Conservation (phyloP, 2,329 filamentous ascomycete species). For the Phyllosticta citriasiana region DNA sequence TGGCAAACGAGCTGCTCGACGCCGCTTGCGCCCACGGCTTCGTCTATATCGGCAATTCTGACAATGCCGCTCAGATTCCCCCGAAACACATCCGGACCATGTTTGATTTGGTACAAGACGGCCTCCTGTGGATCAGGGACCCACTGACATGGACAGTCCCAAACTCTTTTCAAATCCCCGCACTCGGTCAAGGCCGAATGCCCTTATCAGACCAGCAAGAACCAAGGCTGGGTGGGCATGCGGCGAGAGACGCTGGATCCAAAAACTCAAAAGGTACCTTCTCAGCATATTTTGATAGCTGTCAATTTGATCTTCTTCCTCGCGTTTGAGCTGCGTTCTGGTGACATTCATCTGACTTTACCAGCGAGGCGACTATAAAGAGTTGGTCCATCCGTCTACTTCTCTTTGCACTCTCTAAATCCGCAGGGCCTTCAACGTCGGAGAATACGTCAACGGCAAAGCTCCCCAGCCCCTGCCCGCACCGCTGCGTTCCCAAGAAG, state of each 20-base stretch:
- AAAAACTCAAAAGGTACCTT: conserved; percentile 58
- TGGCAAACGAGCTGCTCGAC: conserved; percentile 59
- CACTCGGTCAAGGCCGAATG: conserved; percentile 63
- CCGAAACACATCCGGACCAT: conserved; percentile 55
- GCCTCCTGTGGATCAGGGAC: background rate
- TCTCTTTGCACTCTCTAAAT: conserved; percentile 2
- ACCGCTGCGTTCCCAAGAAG: conserved; percentile 49
- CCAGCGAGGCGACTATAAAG: conserved; percentile 72
- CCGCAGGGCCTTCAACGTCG: conserved; percentile 83
- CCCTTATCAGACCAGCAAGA: conserved; percentile 59
- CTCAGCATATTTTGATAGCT: background rate
- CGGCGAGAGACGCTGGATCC: conserved; percentile 83
- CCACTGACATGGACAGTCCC: conserved; percentile 43
- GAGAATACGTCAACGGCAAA: conserved; percentile 58
- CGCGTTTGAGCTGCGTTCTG: background rate
- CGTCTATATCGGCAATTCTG: conserved; percentile 71
- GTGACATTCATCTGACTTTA: conserved; percentile 13
- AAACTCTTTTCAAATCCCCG: conserved; percentile 62
- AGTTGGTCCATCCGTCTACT: conserved; percentile 42
- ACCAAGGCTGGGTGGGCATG: conserved; percentile 83
- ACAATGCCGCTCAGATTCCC: conserved; percentile 45
- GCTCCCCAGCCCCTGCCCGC: conserved; percentile 68
- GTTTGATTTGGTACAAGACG: conserved; percentile 57
- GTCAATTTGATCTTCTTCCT: background rate
- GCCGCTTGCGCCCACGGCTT: conserved; percentile 81